Base-by-base conservation (phyloP, 768 basidiomycete species). In the Nidularia sp. region DNA sequence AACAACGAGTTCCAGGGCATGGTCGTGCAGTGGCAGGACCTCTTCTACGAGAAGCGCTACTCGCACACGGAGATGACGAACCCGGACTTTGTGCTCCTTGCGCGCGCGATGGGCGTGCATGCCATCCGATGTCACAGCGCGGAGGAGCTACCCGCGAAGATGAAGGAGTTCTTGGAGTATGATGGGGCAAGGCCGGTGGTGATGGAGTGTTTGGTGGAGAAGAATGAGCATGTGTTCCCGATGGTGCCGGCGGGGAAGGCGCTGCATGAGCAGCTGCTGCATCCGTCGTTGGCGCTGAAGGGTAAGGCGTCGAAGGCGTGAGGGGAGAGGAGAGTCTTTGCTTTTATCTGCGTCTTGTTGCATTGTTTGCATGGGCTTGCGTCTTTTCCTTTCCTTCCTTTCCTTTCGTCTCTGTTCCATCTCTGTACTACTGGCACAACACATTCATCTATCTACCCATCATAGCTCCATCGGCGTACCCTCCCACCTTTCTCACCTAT, bases 1-100 rank as follows among this genome's bases (percentile, higher is more conserved):
- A 96, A 97, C 77, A 98, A 97, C 70, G 93, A 95, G 64, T 97
- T 94, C 80, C 95, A 97, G 69, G 97, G 97, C 50, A 99, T 99
- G 97, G 97, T 98, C 9, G 74, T 92, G 33, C 97, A 99, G 76
- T 98, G 96, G 97, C 97, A 98, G 79, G 95, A 98, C 68, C 81
- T 99, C 8, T 99, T 99, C 79, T 99, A 98, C 70, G 90, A 95
- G 53, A 79, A 85, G 34, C 85, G 97, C n/a, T 95, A 98, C 70
- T 94, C 96, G 18, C 96, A 98, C 72, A 98, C 97, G 2, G 73
- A 75, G 52, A 98, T 98, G 97, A 84, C 72, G 34, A 98, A 98
- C 71, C 97, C 97, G 5, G 87, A 98, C 72, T 98, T 98, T 67
- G 84, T 96, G 60, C 77, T 83, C 57, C 84, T 99, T 34, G 91